Base-by-base conservation (phyloP, 805 yeast genomes). In the Candida xyloterini region DNA sequence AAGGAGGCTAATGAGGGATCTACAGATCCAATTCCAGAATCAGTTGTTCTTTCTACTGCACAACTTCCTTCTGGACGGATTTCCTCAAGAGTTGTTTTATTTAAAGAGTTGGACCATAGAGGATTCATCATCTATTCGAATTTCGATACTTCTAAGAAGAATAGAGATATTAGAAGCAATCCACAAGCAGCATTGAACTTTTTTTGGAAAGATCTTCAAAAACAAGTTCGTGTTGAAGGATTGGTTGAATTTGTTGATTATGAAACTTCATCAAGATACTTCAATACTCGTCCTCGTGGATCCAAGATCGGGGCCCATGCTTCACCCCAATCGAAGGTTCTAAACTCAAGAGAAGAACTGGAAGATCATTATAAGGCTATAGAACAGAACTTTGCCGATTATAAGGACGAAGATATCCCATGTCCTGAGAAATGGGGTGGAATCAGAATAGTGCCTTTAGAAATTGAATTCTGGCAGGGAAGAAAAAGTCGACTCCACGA, bases 371-470 rank as follows among this genome's bases (percentile, higher is more conserved):
- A 78, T 36, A 56, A 61, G 9, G 57, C 67, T 20, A 72, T 66
- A 44, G 80, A 71, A 40, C 65, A 72, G 40, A 71, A 78, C 57
- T 87, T 86, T 47, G 75, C 78, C 47, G 79, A 72, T 28, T 27
- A 47, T 7, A 48, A 50, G 27, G 83, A 74, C 37, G 76, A 76
- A 25, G 79, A 80, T 27, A 78, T 93, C 30, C 95, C 95, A 21
- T 84, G 95, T 48, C 99, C 99, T 11, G 90, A 85, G 25, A 82
- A 69, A 59, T 93, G 99, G 99, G 99, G 98, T 39, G 99, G 99
- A 0, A 59, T 93, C 35, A 74, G 95, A 56, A 72, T 93, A 13
- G 79, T 84, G 29, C 99, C 99, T 5, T 66, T 86, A 32, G 95
- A 88, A 57, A 75, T 91, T 50, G 99, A 93, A 66, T 93, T 91